Evolutionary conservation across 305 asterid species (phyloP).

Genomic region (Plantago coronopus): DNA sequence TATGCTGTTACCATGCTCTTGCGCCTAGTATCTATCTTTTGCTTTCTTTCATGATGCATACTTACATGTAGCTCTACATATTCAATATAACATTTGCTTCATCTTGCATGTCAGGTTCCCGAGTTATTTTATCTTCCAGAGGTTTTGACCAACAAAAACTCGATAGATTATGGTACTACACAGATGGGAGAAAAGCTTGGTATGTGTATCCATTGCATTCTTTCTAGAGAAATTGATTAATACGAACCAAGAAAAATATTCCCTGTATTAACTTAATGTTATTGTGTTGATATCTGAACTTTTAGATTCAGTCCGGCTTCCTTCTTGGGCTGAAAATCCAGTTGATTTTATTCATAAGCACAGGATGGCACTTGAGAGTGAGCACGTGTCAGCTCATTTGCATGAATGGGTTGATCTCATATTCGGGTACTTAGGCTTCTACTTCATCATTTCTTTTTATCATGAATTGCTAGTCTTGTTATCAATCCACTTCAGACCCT

Average conservation of each 20-base stretch:
- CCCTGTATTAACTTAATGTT: constrained; percentile 16
- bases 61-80: constrained; percentile 6
- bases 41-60: constrained; percentile 20
- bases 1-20: constrained; percentile 6
- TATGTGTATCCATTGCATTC: constrained; percentile 38
- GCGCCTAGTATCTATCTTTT: background rate
- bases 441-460: background rate
- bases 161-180: constrained; percentile 90
- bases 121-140: constrained; percentile 98
- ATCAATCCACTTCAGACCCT: background rate
- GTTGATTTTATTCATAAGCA: constrained; percentile 95
- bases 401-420: constrained; percentile 98
- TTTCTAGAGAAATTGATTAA: constrained; percentile 3
- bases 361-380: constrained; percentile 97
- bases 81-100: constrained; percentile 19
- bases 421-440: constrained; percentile 63
- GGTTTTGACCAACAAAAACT: constrained; percentile 76
- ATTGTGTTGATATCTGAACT: constrained; percentile 26
- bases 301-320: constrained; percentile 76
- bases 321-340: constrained; percentile 92
- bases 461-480: background rate
- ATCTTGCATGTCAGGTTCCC: constrained; percentile 66
- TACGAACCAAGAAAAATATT: background rate
- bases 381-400: constrained; percentile 87
- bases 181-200: constrained; percentile 97